phyloP scores from a whole-genome alignment of 129 eudicot species.

The Helianthus tuberosus region DNA sequence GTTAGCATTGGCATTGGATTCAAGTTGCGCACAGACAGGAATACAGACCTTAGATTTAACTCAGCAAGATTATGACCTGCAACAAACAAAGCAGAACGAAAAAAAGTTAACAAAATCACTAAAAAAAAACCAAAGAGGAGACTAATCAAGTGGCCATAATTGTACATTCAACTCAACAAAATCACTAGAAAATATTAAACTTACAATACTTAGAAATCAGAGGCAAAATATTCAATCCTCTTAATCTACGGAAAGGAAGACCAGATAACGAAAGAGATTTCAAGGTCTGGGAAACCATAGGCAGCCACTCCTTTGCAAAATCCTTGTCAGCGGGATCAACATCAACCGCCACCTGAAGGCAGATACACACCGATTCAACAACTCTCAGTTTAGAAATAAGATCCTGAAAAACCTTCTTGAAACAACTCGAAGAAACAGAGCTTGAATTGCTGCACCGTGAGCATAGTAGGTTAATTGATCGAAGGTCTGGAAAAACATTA shows the following conservation, averaged over 20 bases:
- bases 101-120: no score
- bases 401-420: slow-evolving; percentile 42
- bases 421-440: slow-evolving; percentile 34
- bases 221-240: slow-evolving; percentile 24
- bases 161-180: background rate
- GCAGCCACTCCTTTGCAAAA: slow-evolving; percentile 48
- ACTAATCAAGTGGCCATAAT: no score
- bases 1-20: background rate
- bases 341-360: slow-evolving; percentile 33
- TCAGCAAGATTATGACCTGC: slow-evolving; percentile 1
- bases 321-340: slow-evolving; percentile 37
- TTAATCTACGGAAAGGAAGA: slow-evolving; percentile 58
- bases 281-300: slow-evolving; percentile 37
- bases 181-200: background rate
- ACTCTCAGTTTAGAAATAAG: slow-evolving; percentile 22
- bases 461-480: slow-evolving; percentile 50
- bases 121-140: no score
- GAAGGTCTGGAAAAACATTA: slow-evolving; percentile 39
- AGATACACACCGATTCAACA: slow-evolving; percentile 49
- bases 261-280: slow-evolving; percentile 46
- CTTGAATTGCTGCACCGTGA: slow-evolving; percentile 23
- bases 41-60: background rate
- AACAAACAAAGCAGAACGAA: background rate
- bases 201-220: background rate
- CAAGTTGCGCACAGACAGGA: slow-evolving; percentile 56